phyloP scores from a whole-genome alignment of 306 rosid genomes.

The Cicer arietinum region DNA sequence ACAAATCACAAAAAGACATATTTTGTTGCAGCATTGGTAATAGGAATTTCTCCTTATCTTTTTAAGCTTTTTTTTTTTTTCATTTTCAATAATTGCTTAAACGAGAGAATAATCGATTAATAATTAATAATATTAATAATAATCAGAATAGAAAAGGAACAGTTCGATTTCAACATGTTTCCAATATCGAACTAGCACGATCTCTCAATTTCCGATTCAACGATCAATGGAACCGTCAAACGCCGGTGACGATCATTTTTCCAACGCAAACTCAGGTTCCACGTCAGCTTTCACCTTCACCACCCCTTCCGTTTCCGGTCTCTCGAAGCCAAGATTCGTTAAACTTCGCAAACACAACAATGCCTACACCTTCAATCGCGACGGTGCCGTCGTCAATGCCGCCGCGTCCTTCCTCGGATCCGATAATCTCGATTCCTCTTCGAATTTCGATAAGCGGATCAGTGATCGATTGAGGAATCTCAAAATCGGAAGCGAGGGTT shows the following conservation, averaged over 20 bases:
- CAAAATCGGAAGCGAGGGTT: conserved; percentile 58
- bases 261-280: conserved; percentile 41
- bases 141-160: neutral
- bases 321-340: conserved; percentile 64
- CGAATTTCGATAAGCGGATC: conserved; percentile 45
- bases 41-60: neutral
- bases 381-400: conserved; percentile 35
- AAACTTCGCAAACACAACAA: conserved; percentile 66
- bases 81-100: conserved; percentile 37
- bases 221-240: conserved; percentile 63
- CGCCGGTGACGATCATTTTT: conserved; percentile 52
- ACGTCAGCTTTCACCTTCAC: conserved; percentile 50
- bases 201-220: conserved; percentile 34
- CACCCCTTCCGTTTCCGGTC: conserved; percentile 56
- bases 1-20: conserved; percentile 5
- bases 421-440: conserved; percentile 19
- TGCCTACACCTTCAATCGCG: conserved; percentile 62
- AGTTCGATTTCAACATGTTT: conserved; percentile 51
- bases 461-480: conserved; percentile 57
- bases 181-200: conserved; percentile 45
- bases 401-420: conserved; percentile 14
- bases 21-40: conserved; percentile 11
- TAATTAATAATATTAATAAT: neutral
- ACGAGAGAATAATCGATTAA: conserved; percentile 28
- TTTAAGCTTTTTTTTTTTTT: neutral